Percentiles rank a stretch among this genome's conserved stretches.
phyloP scores from a whole-genome alignment of 768 basidiomycete genomes.

The Boletus bicolor region DNA sequence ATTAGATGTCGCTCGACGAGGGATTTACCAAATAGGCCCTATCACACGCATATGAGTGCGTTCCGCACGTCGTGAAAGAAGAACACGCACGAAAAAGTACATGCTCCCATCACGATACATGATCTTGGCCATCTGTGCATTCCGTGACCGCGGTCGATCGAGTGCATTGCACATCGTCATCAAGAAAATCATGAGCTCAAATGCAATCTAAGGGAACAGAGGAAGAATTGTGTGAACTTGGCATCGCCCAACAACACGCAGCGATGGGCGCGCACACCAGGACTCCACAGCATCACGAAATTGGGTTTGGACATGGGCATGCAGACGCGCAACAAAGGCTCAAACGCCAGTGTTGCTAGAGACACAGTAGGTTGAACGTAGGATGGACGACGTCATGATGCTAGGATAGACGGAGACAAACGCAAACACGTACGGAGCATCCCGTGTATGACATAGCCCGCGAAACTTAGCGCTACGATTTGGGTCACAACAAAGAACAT shows the following conservation, averaged over 20 bases:
- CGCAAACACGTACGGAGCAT: slow-evolving; percentile 25
- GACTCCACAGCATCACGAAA: slow-evolving; percentile 27
- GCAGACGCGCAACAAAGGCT: slow-evolving; percentile 19
- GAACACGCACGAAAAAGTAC: slow-evolving; percentile 26
- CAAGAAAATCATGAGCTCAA: slow-evolving; percentile 31
- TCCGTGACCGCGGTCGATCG: slow-evolving; percentile 21
- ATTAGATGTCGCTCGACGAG: background rate
- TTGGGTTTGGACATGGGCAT: slow-evolving; percentile 17
- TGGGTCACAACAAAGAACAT: slow-evolving; percentile 32
- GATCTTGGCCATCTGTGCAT: slow-evolving; percentile 20
- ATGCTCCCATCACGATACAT: slow-evolving; percentile 29
- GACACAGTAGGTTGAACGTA: too few relatives aligned
- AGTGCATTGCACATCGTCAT: slow-evolving; percentile 30
- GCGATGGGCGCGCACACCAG: slow-evolving; percentile 20
- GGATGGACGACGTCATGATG: background rate
- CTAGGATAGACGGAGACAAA: background rate
- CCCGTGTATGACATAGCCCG: slow-evolving; percentile 24
- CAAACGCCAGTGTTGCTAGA: slow-evolving; percentile 18
- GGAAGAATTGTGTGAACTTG: background rate
- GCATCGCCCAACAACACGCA: background rate
- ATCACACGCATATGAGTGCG: background rate
- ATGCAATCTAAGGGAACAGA: slow-evolving; percentile 20
- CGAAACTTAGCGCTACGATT: slow-evolving; percentile 18
- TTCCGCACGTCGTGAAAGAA: background rate
- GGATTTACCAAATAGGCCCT: slow-evolving; percentile 27